phyloP scores from a whole-genome alignment of 192 early-diverging fungal genomes.

The Obelidium mucronatum region DNA sequence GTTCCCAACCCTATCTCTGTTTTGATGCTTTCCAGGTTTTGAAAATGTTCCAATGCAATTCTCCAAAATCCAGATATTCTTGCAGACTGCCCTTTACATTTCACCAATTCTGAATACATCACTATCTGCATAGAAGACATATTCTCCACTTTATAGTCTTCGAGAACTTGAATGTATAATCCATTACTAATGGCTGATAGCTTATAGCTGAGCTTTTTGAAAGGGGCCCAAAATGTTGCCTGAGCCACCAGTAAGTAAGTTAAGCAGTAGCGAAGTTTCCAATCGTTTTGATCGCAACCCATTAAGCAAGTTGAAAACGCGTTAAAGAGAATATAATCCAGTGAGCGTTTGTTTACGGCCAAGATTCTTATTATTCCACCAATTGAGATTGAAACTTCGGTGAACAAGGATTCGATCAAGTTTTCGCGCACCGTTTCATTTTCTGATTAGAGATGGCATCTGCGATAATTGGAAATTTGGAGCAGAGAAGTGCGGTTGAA shows the following conservation, averaged over 20 bases:
- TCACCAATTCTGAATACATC: slow-evolving; percentile 3
- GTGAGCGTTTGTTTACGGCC: not conserved
- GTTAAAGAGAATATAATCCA: slow-evolving; percentile 11
- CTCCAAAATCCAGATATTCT: not conserved
- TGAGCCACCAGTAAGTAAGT: slow-evolving; percentile 2
- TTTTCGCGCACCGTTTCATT: not conserved
- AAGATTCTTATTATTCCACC: slow-evolving; percentile 21
- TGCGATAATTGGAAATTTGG: slow-evolving; percentile 11
- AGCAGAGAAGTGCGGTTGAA: not conserved
- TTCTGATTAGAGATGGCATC: not conserved
- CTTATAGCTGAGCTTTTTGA: not conserved
- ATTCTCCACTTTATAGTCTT: slow-evolving; percentile 9
- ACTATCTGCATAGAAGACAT: slow-evolving; percentile 17
- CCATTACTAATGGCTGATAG: not conserved
- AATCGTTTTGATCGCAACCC: slow-evolving; percentile 28
- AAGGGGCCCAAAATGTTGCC: not conserved
- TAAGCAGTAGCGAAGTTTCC: slow-evolving; percentile 23
- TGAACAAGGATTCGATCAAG: not conserved
- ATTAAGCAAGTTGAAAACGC: not conserved
- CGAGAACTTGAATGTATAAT: slow-evolving; percentile 1
- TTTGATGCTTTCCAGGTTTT: slow-evolving; percentile 8
- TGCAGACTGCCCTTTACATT: not conserved
- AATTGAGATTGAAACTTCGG: not conserved
- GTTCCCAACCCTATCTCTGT: slow-evolving; percentile 19
- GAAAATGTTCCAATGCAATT: slow-evolving; percentile 3